Conservation (phyloP, 2,329 filamentous ascomycete genomes). For the Fusarium sp. region DNA sequence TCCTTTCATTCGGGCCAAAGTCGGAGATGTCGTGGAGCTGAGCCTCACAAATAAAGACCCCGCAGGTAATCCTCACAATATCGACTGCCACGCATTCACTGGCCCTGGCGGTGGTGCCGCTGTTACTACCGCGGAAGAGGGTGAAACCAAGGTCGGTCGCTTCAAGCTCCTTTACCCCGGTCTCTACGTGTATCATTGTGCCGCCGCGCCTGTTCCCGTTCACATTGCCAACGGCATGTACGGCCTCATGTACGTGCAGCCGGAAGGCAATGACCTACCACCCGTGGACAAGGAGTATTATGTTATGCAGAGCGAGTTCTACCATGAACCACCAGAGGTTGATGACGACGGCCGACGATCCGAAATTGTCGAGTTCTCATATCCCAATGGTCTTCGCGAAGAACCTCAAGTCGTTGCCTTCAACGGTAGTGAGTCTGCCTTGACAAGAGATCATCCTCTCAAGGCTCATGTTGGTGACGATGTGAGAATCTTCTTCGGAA, state of each 20-base stretch:
- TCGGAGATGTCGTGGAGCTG: constrained; percentile 19
- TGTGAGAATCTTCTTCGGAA: constrained; percentile 21
- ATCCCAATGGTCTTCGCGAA: constrained; percentile 9
- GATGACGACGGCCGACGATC: constrained; percentile 19
- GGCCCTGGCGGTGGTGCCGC: constrained; percentile 24
- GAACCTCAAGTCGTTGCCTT: not conserved
- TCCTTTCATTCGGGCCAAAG: constrained; percentile 16
- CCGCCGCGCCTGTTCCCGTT: not conserved
- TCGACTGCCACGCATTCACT: constrained; percentile 22
- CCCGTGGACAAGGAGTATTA: constrained; percentile 24
- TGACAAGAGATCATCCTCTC: constrained; percentile 18
- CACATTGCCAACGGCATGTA: not conserved
- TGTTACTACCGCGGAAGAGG: constrained; percentile 20
- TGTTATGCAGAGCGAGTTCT: constrained; percentile 31
- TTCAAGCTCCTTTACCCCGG: constrained; percentile 25
- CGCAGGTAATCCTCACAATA: constrained; percentile 12
- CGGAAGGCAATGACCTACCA: constrained; percentile 2
- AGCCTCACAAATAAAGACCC: constrained; percentile 11
- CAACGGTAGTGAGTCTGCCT: constrained; percentile 16
- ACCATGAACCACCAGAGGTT: constrained; percentile 20
- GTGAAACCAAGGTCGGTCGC: constrained; percentile 17
- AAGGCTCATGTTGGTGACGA: constrained; percentile 15
- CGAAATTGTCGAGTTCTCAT: constrained; percentile 20
- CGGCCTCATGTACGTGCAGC: constrained; percentile 20
- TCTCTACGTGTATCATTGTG: constrained; percentile 16